Conservation (phyloP, 768 basidiomycete species). For the Hemileccinum rubropunctum region DNA sequence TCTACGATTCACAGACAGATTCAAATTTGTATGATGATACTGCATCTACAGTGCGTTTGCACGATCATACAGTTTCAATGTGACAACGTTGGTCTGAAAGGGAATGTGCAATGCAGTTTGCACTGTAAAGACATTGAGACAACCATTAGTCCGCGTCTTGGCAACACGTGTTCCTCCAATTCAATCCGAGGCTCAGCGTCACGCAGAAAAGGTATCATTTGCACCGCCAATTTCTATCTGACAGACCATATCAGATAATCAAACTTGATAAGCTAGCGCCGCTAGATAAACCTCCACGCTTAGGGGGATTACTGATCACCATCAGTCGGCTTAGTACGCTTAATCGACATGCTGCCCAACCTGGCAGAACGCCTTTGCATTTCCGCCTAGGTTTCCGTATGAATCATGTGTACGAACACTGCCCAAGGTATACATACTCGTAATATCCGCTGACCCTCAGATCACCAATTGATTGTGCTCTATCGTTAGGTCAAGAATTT, state of each 20-base stretch:
- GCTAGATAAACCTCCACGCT: not conserved
- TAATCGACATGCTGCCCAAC: not conserved
- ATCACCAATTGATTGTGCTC: not conserved
- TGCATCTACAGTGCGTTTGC: no score
- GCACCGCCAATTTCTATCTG: not conserved
- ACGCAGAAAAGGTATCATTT: not conserved
- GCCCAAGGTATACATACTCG: not conserved
- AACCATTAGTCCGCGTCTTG: not conserved
- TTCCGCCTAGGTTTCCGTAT: not conserved
- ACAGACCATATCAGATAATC: no score
- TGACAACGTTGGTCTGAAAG: not conserved
- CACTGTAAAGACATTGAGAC: not conserved
- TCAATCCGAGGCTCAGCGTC: not conserved
- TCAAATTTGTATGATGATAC: no score
- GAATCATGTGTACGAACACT: not conserved
- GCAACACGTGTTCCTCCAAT: not conserved
- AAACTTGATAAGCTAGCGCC: no score
- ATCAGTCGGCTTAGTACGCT: not conserved
- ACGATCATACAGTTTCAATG: not conserved
- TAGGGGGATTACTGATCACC: not conserved
- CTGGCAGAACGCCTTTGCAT: no score
- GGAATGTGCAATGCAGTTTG: no score
- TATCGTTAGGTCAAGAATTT: not conserved
- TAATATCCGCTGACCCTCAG: slow-evolving; percentile 5
- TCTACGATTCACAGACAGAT: no score